phyloP scores from a whole-genome alignment of 345 rosid genomes.

The Brassica rapa region DNA sequence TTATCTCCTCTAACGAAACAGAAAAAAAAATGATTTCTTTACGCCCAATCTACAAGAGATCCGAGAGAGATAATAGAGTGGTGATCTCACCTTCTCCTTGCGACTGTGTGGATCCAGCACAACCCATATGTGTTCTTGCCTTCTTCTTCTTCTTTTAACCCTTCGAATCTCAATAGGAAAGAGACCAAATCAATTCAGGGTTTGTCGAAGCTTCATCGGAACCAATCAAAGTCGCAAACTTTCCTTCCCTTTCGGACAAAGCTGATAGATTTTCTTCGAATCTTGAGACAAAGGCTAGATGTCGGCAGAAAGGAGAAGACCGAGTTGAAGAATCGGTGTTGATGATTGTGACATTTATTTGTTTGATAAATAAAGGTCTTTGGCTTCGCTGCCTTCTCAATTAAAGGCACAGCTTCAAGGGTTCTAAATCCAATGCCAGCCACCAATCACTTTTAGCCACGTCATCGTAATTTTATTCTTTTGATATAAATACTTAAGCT shows the following conservation, averaged over 20 bases:
- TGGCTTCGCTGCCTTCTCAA: constrained; percentile 40
- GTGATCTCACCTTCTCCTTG: constrained; percentile 56
- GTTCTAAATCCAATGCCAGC: constrained; percentile 27
- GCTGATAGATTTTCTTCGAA: constrained; percentile 2
- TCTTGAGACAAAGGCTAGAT: constrained; percentile 9
- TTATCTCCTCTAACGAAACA: constrained; percentile 4
- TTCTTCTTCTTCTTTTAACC: constrained; percentile 6
- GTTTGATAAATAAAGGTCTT: constrained; percentile 28
- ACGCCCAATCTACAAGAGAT: constrained; percentile 4
- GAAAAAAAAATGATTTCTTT: not conserved
- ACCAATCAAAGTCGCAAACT: constrained; percentile 19
- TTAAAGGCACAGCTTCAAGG: constrained; percentile 27
- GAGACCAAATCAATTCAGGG: constrained; percentile 26
- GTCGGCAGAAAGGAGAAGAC: constrained; percentile 31
- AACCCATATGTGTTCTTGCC: constrained; percentile 56
- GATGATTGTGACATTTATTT: constrained; percentile 36
- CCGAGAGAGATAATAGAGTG: not conserved
- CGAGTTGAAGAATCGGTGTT: constrained; percentile 37
- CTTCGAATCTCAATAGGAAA: constrained; percentile 7
- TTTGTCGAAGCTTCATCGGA: constrained; percentile 40
- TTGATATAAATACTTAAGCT: not conserved
- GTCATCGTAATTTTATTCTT: constrained; percentile 26
- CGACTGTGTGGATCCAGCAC: constrained; percentile 74
- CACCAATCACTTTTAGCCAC: constrained; percentile 23
- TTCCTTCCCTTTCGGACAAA: not conserved